These are phyloP conservation scores for Trametes gibbosa DNA, from an alignment of 768 basidiomycete genomes.

Conservation along the genomic window DNA sequence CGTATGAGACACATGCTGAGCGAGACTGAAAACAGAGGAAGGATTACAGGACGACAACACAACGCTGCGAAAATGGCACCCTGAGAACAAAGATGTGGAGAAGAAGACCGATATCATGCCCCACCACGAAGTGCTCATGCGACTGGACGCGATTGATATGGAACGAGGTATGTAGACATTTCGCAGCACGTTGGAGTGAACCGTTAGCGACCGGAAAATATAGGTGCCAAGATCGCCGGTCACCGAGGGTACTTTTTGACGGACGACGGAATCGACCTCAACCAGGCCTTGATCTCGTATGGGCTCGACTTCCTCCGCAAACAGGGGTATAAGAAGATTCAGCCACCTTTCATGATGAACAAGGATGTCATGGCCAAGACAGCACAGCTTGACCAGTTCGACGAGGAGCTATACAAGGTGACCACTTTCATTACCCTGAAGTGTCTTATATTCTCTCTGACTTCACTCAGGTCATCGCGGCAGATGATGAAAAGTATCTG, in stretches of 20 bases:
- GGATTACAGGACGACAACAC: conserved; percentile 83
- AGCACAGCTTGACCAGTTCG: conserved; percentile 96
- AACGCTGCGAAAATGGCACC: conserved; percentile 81
- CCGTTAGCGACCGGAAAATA: too few relatives aligned
- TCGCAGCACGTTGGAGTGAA: too few relatives aligned
- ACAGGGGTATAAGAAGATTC: conserved; percentile 86
- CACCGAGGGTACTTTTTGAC: conserved; percentile 97
- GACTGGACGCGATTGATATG: conserved; percentile 94
- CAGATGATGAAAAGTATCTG: conserved; percentile 95
- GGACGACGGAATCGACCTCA: conserved; percentile 94
- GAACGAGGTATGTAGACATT: conserved; percentile 69
- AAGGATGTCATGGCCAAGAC: conserved; percentile 97
- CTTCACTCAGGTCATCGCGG: conserved; percentile 69
- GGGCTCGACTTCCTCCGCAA: conserved; percentile 90
- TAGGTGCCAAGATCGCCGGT: conserved; percentile 89
- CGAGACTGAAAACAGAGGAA: not conserved
- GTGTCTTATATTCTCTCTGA: not conserved
- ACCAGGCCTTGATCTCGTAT: conserved; percentile 93
- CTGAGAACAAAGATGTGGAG: conserved; percentile 69
- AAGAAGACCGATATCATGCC: conserved; percentile 78
- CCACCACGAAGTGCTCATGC: conserved; percentile 95
- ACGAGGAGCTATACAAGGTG: conserved; percentile 97
- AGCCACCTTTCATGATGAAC: conserved; percentile 98
- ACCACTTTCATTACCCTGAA: not conserved
- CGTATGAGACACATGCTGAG: conserved; percentile 16